These are phyloP conservation scores for Turritis glabra DNA, from an alignment of 345 rosid genomes.

Conservation along the genomic window DNA sequence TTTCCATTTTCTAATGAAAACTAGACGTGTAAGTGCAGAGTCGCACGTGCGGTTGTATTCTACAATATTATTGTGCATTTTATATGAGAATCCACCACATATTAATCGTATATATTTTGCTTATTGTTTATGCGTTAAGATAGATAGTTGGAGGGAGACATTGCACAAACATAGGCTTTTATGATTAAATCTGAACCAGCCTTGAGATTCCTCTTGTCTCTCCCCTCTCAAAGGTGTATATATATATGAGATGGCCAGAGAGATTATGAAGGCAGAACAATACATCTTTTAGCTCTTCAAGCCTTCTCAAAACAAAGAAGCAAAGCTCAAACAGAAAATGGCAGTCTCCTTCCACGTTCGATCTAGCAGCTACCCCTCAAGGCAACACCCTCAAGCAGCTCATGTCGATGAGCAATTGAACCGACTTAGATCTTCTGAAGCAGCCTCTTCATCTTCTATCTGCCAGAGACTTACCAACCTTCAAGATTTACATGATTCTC, in stretches of 20 bases:
- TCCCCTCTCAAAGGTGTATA: neutral
- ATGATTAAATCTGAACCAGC: constrained; percentile 9
- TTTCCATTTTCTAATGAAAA: no score
- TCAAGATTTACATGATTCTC: constrained; percentile 41
- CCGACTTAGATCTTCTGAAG: constrained; percentile 38
- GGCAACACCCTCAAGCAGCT: constrained; percentile 45
- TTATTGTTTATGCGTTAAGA: neutral
- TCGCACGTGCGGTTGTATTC: no score
- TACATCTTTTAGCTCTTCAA: constrained; percentile 16
- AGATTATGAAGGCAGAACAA: constrained; percentile 14
- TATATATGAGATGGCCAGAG: constrained; percentile 2
- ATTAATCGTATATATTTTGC: constrained; percentile 6
- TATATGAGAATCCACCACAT: no score
- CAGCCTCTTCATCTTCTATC: constrained; percentile 37
- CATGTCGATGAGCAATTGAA: constrained; percentile 41
- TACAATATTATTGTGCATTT: no score
- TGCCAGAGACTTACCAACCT: constrained; percentile 27
- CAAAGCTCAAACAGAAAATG: constrained; percentile 38
- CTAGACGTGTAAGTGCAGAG: no score
- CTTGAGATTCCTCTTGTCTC: neutral
- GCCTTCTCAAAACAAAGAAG: constrained; percentile 17
- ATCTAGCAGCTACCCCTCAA: constrained; percentile 51
- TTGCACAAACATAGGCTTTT: constrained; percentile 18
- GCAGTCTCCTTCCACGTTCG: constrained; percentile 46
- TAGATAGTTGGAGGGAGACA: constrained; percentile 26